Evolutionary conservation across 495 filamentous ascomycete species (phyloP), one percentile per base, ranked within the genome.

Genomic region (Paragyromitra xinjiangensis): DNA sequence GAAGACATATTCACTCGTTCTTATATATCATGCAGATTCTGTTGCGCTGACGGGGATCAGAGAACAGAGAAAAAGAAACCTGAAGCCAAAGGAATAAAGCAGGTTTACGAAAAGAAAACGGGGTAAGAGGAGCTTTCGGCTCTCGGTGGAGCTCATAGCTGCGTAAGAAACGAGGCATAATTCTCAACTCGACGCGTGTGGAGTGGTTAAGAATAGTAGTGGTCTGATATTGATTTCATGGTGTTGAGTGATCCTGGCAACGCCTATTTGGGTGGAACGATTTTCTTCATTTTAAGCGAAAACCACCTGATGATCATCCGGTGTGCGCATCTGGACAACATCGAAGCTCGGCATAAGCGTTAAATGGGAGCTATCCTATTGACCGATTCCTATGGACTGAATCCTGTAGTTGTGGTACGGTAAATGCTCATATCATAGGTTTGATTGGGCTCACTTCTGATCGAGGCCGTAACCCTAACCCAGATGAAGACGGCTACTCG

Each of bases 281-380:
- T 65, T 59, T 58, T 58, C 22, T 51, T 64, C 37, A 45, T n/a
- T 22, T 24, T 51, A 48, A 71, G 50, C 68, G 50, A 66, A 73
- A 77, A 73, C 50, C 73, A 58, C 59, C 73, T 73, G 73, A 77
- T 77, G 40, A 48, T 72, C 73, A 50, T 59, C 50, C 48, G 64
- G 58, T 75, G 40, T 29, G 14, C 4, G 24, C 55, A 24, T 24
- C 55, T 61, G 48, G 39, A 29, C 12, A 51, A 3, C 69, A 64
- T 53, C 69, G 26, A 44, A 29, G 19, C 29, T 42, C 34, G 19
- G 22, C 29, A 26, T 69, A 48, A 61, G 64, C 64, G 44, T 24
- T 6, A 69, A 68, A 63, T 55, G 53, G 6, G 34, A 22, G 7
- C 4, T 22, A 40, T 67, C 34, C 59, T 39, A 69, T 69, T 69